Base-by-base conservation (phyloP, 768 basidiomycete species). In the Artomyces pyxidatus region DNA sequence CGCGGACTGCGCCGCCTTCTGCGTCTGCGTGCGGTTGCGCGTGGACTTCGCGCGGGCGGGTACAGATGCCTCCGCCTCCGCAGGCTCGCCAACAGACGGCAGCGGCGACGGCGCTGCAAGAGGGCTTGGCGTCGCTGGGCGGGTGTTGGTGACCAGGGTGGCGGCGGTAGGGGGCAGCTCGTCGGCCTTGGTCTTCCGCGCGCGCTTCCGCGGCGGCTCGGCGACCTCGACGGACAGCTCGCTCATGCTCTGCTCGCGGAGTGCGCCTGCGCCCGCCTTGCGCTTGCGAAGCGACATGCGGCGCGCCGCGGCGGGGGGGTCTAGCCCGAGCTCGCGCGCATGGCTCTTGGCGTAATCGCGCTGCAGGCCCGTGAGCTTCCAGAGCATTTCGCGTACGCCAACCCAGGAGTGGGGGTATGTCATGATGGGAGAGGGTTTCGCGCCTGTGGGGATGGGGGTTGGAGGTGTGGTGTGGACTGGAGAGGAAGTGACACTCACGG, bases 341-440 rank as follows among this genome's bases (percentile, higher is more conserved):
- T 42, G 54, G 14, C 35, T 38, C 46, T 38, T 54, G n/a, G 41
- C 42, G 35, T 54, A 54, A 32, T 54, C 55, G 17, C 45, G 50
- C 46, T 56, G 52, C 1, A 56, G 42, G 22, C 53, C 53, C 2
- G 53, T 54, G 10, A 54, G 48, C 43, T 56, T 52, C 55, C 55
- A 56, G 21, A 56, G 32, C 49, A 56, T 56, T 27, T 56, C 55
- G 7, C 47, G 42, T 10, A 49, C 28, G 14, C 55, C 55, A 12
- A 56, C 17, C 55, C 55, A 56, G 19, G 53, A 49, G 45, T 46
- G 43, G 3, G 55, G 55, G 32, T 42, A 35, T 26, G 55, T 54
- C 29, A 48, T 47, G 39, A 56, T 54, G 39, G 49, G 49, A 5
- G 47, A 46, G 28, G 42, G 38, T 4, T 49, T 28, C 47, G 42